These are phyloP conservation scores for Sporothrix luriei DNA, from an alignment of 2,329 filamentous ascomycete species.

Conservation along the genomic window DNA sequence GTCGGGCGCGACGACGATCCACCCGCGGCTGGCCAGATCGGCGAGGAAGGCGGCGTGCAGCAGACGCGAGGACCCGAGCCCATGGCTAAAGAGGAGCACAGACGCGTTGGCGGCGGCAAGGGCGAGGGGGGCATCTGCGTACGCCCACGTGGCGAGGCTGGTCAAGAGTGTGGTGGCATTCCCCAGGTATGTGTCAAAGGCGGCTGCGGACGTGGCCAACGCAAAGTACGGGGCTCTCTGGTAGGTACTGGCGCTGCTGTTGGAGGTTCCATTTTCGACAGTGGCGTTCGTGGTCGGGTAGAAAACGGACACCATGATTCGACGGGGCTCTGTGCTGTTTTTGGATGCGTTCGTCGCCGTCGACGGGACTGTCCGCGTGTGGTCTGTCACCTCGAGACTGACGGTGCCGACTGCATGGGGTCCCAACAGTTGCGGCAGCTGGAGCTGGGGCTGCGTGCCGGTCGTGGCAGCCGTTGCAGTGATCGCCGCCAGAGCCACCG, in stretches of 20 bases:
- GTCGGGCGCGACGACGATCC: conserved; percentile 1
- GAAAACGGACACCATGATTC: conserved; percentile 6
- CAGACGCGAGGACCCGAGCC: not conserved
- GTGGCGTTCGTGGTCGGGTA: conserved; percentile 1
- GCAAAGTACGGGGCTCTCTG: not conserved
- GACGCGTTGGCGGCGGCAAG: not conserved
- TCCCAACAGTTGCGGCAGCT: not conserved
- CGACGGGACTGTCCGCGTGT: not conserved
- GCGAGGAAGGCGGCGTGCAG: not conserved
- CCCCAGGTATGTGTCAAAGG: conserved; percentile 1
- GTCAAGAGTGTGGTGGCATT: not conserved
- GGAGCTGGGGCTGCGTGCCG: not conserved
- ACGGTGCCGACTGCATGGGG: not conserved
- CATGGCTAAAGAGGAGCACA: not conserved
- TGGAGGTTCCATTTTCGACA: too few relatives aligned
- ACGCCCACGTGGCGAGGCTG: not conserved
- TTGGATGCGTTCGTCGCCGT: not conserved
- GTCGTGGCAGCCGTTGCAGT: not conserved
- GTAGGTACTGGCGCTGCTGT: not conserved
- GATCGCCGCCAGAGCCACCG: not conserved
- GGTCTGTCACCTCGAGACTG: not conserved
- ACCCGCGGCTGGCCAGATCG: not conserved
- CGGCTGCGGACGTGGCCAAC: not conserved
- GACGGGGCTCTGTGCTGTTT: conserved; percentile 5
- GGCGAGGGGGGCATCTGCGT: not conserved